These are phyloP conservation scores for Phytophthora europaea DNA, from an alignment of 352 stramenopile species.

Conservation along the genomic window DNA sequence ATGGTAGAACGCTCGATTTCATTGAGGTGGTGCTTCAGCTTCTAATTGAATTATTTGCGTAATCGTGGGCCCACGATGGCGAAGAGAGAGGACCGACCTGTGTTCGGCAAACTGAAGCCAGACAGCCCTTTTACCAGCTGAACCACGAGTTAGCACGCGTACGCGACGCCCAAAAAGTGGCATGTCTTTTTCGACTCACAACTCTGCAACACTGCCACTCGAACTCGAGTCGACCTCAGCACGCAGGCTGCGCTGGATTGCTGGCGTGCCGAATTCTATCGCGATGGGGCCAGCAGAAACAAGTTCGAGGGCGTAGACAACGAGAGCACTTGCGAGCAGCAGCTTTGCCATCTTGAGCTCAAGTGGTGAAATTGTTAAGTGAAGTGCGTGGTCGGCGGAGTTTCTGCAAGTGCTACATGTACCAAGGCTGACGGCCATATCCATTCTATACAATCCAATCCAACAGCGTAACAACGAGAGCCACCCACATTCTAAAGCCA, in stretches of 20 bases:
- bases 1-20: not conserved
- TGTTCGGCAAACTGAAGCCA: not conserved
- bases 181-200: too few relatives aligned
- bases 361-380: not conserved
- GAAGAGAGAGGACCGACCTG: not conserved
- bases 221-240: constrained; percentile 10
- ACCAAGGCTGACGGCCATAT: not conserved
- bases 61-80: not conserved
- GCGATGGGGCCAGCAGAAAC: constrained; percentile 1
- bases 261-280: not conserved
- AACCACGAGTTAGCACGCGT: constrained; percentile 3
- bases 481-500: constrained; percentile 18
- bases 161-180: constrained; percentile 16
- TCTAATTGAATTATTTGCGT: not conserved
- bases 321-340: constrained; percentile 4
- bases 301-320: constrained; percentile 9
- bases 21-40: not conserved
- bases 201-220: not conserved
- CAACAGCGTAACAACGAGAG: not conserved
- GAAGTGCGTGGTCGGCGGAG: constrained; percentile 8
- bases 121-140: not conserved
- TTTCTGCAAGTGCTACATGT: constrained; percentile 18
- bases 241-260: constrained; percentile 5
- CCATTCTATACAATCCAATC: constrained; percentile 7
- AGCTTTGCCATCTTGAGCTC: constrained; percentile 24